These are phyloP conservation scores for Wallacemonas sp. DNA, from an alignment of 208 protist species.

Conservation along the genomic window DNA sequence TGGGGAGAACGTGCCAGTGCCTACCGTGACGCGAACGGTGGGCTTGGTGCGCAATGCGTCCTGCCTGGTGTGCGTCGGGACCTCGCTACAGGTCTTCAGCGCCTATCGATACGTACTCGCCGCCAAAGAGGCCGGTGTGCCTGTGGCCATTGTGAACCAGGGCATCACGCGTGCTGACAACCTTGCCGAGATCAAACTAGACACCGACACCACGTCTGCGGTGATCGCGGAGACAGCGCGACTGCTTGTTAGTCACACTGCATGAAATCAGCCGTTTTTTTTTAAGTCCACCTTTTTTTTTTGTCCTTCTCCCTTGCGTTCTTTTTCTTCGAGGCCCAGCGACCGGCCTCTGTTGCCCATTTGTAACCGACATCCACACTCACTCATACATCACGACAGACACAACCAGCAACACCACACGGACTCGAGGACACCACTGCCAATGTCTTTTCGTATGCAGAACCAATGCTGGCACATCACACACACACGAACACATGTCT, in stretches of 20 bases:
- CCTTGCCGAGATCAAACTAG: constrained; percentile 55
- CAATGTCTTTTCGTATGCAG: too few species aligned
- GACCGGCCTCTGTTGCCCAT: background rate
- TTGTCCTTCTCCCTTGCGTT: too few species aligned
- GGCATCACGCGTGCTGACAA: constrained; percentile 68
- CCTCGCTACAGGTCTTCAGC: constrained; percentile 79
- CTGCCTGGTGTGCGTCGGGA: constrained; percentile 71
- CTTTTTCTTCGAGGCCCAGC: too few species aligned
- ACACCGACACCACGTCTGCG: constrained; percentile 42
- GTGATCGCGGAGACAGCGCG: constrained; percentile 34
- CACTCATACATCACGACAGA: constrained; percentile 26
- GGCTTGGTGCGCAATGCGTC: constrained; percentile 31
- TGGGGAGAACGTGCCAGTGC: constrained; percentile 63
- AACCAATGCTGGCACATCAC: too few species aligned
- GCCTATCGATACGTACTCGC: constrained; percentile 68
- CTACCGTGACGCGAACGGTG: constrained; percentile 32
- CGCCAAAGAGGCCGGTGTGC: constrained; percentile 50
- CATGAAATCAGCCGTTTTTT: too few species aligned
- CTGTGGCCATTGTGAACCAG: constrained; percentile 67
- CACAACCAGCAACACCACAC: too few species aligned
- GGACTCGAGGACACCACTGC: too few species aligned
- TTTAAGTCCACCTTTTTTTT: too few species aligned
- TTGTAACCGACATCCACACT: constrained; percentile 8
- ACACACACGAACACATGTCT: background rate
- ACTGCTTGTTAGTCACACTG: background rate